Evolutionary conservation across 306 rosid genomes (phyloP).

Genomic region (Quercus mongolica): DNA sequence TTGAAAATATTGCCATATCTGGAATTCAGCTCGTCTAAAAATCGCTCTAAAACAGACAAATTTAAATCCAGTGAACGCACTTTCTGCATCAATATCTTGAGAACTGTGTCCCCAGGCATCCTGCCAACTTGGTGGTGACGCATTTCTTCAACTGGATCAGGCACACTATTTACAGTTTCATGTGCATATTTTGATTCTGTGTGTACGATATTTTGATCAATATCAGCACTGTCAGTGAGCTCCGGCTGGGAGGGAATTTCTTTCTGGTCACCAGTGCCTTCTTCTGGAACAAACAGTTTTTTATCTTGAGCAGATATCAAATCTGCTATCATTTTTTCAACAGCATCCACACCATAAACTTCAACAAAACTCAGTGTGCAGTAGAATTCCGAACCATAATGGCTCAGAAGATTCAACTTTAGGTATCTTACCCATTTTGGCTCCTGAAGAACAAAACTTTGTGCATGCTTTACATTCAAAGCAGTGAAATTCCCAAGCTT

Average conservation of each 20-base stretch:
- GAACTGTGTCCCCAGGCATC: constrained; percentile 98
- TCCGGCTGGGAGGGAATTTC: constrained; percentile 32
- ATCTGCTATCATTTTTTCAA: constrained; percentile 96
- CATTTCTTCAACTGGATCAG: constrained; percentile 67
- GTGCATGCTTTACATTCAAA: constrained; percentile 75
- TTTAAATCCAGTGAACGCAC: constrained; percentile 76
- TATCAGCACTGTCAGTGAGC: constrained; percentile 43
- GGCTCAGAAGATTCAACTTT: constrained; percentile 75
- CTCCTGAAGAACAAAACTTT: constrained; percentile 63
- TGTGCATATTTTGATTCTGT: constrained; percentile 32
- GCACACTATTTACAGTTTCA: constrained; percentile 44
- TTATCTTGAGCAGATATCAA: constrained; percentile 59
- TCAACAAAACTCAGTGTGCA: constrained; percentile 83
- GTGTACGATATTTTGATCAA: constrained; percentile 30
- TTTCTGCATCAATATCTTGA: constrained; percentile 92
- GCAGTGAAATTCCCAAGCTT: constrained; percentile 80
- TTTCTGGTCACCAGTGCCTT: constrained; percentile 49
- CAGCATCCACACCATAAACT: constrained; percentile 92
- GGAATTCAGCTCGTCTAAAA: constrained; percentile 71
- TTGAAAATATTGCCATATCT: constrained; percentile 70
- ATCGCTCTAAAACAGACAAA: constrained; percentile 83
- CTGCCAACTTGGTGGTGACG: constrained; percentile 79
- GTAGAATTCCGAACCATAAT: constrained; percentile 88
- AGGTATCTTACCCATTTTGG: constrained; percentile 99
- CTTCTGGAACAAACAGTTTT: constrained; percentile 33